Evolutionary conservation across 495 filamentous ascomycete genomes (phyloP), one percentile per base, ranked within the genome.

Genomic region (Diplogelasinospora grovesii): DNA sequence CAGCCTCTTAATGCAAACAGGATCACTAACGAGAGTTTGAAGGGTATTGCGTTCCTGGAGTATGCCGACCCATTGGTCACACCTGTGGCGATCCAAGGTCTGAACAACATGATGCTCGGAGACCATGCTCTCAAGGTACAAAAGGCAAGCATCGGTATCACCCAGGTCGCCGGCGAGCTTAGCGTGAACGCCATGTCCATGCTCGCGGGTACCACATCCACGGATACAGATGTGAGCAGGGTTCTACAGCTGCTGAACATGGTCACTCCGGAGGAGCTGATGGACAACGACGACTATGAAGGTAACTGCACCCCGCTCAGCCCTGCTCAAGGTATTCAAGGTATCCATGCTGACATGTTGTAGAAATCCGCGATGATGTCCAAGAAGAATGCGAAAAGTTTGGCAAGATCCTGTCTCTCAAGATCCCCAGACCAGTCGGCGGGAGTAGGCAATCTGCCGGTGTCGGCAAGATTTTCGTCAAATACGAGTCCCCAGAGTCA

Each of bases 11-110:
- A n/a, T 24, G 8, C 22, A 45, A 31, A 32, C 43, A 25, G 13
- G 14, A 18, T 29, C 1, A 14, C 51, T 57, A 49, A 58, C 40
- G 14, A 14, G 5, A 11, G 19, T 26, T 7, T 52, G n/a, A n/a
- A 95, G 88, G 93, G 92, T 13, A 86, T 98, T 56, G 92, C 92
- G 2, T 98, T 97, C 71, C 92, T 87, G 64, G 93, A 97, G 69
- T 98, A 95, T 45, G 71, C 72, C 32, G 87, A 98, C 45, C 73
- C 87, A 15, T 60, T 72, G 10, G 71, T 78, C 22, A 95, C 88
- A 28, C 79, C 83, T 34, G 83, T 93, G 43, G 90, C 92, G 4
- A 84, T 97, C 14, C 83, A 95, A 49, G 89, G 88, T 21, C 69
- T 98, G 14, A 88, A 97, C 54, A 81, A 81, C 18, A 95, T 97